Evolutionary conservation across 163 green algal genomes (phyloP).

Genomic region (Chlamydomonas reinhardtii): DNA sequence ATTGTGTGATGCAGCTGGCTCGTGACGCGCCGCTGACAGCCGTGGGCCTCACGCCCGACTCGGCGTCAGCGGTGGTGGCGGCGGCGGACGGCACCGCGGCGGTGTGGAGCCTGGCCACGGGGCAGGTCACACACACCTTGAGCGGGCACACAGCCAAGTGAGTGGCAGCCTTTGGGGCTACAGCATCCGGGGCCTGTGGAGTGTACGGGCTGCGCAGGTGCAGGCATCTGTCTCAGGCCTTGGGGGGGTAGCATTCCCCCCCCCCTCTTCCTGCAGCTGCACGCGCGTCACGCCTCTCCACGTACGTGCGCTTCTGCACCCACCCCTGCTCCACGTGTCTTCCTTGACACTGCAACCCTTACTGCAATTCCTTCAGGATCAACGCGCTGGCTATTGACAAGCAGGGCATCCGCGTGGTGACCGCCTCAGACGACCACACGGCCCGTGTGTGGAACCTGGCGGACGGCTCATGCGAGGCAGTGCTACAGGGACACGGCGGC

Average conservation of each 20-base stretch:
- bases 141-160: slow-evolving; percentile 49
- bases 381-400: slow-evolving; percentile 68
- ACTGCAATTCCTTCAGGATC: slow-evolving; percentile 48
- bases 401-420: slow-evolving; percentile 62
- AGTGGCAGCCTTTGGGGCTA: neutral
- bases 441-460: slow-evolving; percentile 44
- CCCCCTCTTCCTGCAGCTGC: too few relatives aligned
- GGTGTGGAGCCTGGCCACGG: slow-evolving; percentile 79
- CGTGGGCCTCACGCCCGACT: slow-evolving; percentile 73
- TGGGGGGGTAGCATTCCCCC: too few relatives aligned
- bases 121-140: slow-evolving; percentile 54
- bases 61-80: slow-evolving; percentile 69
- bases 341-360: too few relatives aligned
- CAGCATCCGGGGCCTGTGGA: neutral
- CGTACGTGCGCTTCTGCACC: too few relatives aligned
- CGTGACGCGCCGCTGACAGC: slow-evolving; percentile 84
- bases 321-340: too few relatives aligned
- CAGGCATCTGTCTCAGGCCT: too few relatives aligned
- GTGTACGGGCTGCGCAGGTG: too few relatives aligned
- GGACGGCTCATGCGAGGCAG: slow-evolving; percentile 43
- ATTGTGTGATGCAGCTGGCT: slow-evolving; percentile 83
- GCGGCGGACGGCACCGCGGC: slow-evolving; percentile 74
- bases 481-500: slow-evolving; percentile 30
- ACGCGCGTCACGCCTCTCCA: too few relatives aligned
- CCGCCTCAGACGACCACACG: slow-evolving; percentile 58